Base-by-base conservation (phyloP, 805 yeast species). In the Wickerhamomyces bovis region DNA sequence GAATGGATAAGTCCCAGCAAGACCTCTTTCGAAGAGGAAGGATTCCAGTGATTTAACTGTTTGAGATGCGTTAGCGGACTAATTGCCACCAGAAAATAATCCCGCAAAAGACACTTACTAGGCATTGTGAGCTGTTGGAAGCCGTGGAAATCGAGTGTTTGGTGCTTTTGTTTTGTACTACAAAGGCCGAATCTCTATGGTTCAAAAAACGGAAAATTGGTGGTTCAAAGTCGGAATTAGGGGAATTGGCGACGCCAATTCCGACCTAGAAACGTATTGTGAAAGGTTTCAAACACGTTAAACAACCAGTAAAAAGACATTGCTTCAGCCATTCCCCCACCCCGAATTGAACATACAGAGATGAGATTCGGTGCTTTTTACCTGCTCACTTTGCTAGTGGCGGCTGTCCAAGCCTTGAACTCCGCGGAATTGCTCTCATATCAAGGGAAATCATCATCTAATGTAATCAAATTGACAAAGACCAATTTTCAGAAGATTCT, bases 11-110 rank as follows among this genome's bases (percentile, higher is more conserved):
- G 81, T 71, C 43, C 75, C 71, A 42, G 80, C 81, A 40, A 84
- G 66, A 48, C 81, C 77, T 49, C 83, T 76, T 53, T 88, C 95
- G 55, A 80, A 79, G 39, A 84, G 70, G 60, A 73, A 81, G 3
- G 84, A 72, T 57, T 86, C 94, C 47, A 86, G 72, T 3, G 88
- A 75, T 58, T 69, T 75, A 55, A 79, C 73, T 61, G 68, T 4
- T 20, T 13, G 4, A 11, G 3, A n/a, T 3, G 33, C 4, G 42
- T 47, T 38, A 44, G 40, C 39, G 10, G 10, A n/a, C 13, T 7
- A 20, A 12, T n/a, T 35, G 19, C 39, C 10, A 10, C 3, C n/a
- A n/a, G n/a, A 16, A 10, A 16, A 33, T 3, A 33, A 11, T 16
- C 21, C 21, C 38, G 2, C 12, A 9, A 33, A 19, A 18, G 13